Evolutionary conservation across 768 basidiomycete species (phyloP).

Genomic region (Serendipita vermifera): DNA sequence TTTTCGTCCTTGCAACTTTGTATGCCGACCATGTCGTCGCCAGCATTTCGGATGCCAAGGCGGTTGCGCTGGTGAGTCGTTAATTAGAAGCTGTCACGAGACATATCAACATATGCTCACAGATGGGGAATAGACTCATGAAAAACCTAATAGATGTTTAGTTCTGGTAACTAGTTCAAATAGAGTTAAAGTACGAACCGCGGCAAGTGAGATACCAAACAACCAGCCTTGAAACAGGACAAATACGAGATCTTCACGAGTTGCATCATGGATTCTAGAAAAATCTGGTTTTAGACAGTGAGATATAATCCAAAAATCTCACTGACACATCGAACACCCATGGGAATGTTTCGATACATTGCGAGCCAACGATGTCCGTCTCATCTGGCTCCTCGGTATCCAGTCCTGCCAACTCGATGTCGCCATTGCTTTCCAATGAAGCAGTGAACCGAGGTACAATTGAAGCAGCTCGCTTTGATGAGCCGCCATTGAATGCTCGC

Average conservation of each 20-base stretch:
- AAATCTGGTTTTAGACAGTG: slow-evolving; percentile 8
- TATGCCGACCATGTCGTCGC: slow-evolving; percentile 1
- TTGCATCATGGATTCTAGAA: neutral
- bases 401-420: neutral
- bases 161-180: neutral
- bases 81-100: too few relatives aligned
- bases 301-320: slow-evolving; percentile 32
- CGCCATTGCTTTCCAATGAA: slow-evolving; percentile 17
- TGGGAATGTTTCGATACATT: neutral
- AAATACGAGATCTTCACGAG: slow-evolving; percentile 5
- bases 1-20: neutral
- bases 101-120: too few relatives aligned
- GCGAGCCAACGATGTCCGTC: neutral
- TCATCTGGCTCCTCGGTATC: neutral
- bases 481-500: neutral
- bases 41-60: neutral
- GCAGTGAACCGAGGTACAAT: neutral
- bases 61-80: neutral
- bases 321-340: slow-evolving; percentile 25
- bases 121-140: slow-evolving; percentile 8
- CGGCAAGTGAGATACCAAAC: neutral
- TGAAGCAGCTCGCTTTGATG: neutral
- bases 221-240: slow-evolving; percentile 5
- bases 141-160: neutral
- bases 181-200: neutral